Conservation (phyloP, 805 yeast genomes). For the Pichia scutulata region DNA sequence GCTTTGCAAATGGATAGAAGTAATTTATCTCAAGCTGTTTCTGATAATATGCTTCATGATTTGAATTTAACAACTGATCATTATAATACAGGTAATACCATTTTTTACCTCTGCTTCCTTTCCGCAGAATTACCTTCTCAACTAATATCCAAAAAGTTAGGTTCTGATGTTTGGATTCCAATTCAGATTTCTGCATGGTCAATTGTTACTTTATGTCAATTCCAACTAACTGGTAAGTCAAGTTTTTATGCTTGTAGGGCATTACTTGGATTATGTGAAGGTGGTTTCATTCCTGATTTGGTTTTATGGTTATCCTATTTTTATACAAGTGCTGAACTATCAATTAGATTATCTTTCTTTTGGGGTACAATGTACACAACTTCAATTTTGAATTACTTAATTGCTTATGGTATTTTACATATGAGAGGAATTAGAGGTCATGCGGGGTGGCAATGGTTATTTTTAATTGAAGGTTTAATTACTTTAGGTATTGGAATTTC, state of each 20-base stretch:
- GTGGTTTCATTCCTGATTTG: constrained; percentile 63
- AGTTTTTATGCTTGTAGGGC: constrained; percentile 44
- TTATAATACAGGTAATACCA: constrained; percentile 51
- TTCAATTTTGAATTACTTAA: constrained; percentile 36
- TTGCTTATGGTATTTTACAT: constrained; percentile 44
- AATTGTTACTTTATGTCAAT: constrained; percentile 46
- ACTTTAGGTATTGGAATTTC: constrained; percentile 46
- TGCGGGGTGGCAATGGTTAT: constrained; percentile 61
- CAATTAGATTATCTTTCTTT: constrained; percentile 51
- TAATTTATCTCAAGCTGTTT: constrained; percentile 45
- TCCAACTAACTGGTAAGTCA: constrained; percentile 32
- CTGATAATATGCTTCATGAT: constrained; percentile 49
- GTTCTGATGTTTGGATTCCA: constrained; percentile 59
- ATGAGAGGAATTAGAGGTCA: constrained; percentile 39
- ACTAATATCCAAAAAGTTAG: constrained; percentile 52
- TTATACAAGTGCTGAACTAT: constrained; percentile 50
- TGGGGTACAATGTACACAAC: constrained; percentile 50
- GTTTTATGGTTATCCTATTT: constrained; percentile 60
- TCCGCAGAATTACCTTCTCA: constrained; percentile 60
- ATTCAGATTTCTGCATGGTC: constrained; percentile 51
- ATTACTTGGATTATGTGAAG: constrained; percentile 49
- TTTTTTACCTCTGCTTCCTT: constrained; percentile 45
- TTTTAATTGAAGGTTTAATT: constrained; percentile 53
- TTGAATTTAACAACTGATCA: constrained; percentile 47
- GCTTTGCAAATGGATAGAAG: constrained; percentile 53